Base-by-base conservation (phyloP, 371 early-diverging fungal species). In the Mucor mucedo region DNA sequence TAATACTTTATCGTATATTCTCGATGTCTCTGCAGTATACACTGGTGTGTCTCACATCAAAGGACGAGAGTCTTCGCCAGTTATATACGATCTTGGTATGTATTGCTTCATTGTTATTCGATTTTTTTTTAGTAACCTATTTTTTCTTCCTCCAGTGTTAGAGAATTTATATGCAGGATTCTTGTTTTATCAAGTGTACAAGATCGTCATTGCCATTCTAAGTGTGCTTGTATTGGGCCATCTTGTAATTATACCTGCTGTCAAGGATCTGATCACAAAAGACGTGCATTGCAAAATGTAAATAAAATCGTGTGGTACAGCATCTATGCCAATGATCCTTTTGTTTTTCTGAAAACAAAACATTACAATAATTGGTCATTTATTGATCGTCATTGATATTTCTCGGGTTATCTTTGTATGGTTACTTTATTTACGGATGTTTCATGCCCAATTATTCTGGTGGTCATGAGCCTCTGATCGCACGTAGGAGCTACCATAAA, bases 71-170 rank as follows among this genome's bases (percentile, higher is more conserved):
- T 32, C 30, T 27, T 47, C 57, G 7, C 63, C 73, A 16, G 72
- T 80, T 0, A 60, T 38, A 5, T 75, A 66, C 30, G 66, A 80
- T 50, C 52, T 80, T 7, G 79, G 79, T 78, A 73, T 66, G 33
- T 8, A 21, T 21, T 1, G 21, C 21, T 21, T 21, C 21, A 21
- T 21, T 0, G 21, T 21, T 21, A 21, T 21, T 21, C 21, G 21
- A 21, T 21, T 21, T 21, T 21, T 50, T 50, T 42, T 42, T 8
- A 4, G 1, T 11, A 29, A 54, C n/a, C 35, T 27, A 27, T 33
- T 6, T 5, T 4, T 14, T 54, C 13, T 52, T 60, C 21, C n/a
- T 21, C 39, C 44, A 76, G 77, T 72, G 0, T 30, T 77, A 5
- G 74, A 74, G 42, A 66, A 55, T 21, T 53, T 77, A 0, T 73